Evolutionary conservation across 805 yeast species (phyloP).

Genomic region (Monosporozyma yasuniensis): DNA sequence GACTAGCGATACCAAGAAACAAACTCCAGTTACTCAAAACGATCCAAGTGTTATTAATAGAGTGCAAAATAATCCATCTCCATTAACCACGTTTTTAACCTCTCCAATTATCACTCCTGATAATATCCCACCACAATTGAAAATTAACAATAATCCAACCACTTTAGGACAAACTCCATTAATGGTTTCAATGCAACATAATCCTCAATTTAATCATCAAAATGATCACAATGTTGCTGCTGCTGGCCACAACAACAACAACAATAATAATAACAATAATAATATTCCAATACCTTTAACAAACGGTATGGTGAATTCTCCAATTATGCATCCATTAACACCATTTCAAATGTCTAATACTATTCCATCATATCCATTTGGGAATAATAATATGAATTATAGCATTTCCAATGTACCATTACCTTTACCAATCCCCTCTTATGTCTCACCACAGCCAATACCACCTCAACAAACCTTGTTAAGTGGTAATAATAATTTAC

Average conservation of each 20-base stretch:
- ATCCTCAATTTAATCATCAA: conserved; percentile 1
- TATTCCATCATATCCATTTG: not conserved
- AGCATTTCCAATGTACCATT: not conserved
- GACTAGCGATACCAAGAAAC: not conserved
- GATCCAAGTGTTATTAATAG: conserved; percentile 1
- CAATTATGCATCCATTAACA: not conserved
- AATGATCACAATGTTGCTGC: not conserved
- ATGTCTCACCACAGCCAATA: conserved; percentile 1
- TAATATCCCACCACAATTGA: conserved; percentile 5
- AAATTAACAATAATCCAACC: not conserved
- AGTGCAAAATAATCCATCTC: conserved; percentile 3
- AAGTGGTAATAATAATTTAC: not conserved
- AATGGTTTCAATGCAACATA: conserved; percentile 1
- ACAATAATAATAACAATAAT: not conserved
- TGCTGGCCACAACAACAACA: not conserved
- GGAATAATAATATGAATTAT: not conserved
- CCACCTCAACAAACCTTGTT: not conserved
- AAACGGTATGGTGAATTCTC: conserved; percentile 1
- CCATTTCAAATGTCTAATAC: not conserved
- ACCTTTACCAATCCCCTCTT: not conserved
- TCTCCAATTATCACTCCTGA: conserved; percentile 14
- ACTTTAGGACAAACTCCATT: not conserved
- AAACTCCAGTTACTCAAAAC: not conserved
- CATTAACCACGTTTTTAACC: conserved; percentile 8
- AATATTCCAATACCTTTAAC: conserved; percentile 1